Conservation (phyloP, 805 yeast genomes). For the Cyberlindnera galapagoensis region DNA sequence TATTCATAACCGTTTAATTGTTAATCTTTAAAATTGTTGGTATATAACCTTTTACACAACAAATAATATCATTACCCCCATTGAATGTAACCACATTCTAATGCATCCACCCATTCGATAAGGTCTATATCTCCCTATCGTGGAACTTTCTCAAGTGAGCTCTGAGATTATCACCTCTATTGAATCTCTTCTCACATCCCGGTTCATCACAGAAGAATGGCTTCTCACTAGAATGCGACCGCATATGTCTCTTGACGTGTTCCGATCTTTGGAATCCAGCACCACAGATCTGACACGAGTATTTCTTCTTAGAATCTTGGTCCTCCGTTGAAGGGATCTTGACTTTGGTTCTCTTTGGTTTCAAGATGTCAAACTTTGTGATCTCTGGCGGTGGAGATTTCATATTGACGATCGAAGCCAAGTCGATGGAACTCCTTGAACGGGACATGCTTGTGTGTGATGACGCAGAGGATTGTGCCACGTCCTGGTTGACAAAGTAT, state of each 20-base stretch:
- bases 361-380: slow-evolving; percentile 10
- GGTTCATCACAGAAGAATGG: slow-evolving; percentile 60
- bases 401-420: slow-evolving; percentile 8
- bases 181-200: slow-evolving; percentile 63
- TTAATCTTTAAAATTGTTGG: no score
- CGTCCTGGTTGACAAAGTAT: no score
- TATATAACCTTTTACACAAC: no score
- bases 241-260: slow-evolving; percentile 67
- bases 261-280: slow-evolving; percentile 62
- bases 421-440: slow-evolving; percentile 11
- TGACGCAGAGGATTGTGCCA: no score
- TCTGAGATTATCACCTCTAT: slow-evolving; percentile 71
- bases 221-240: slow-evolving; percentile 74
- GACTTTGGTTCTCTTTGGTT: slow-evolving; percentile 34
- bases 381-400: slow-evolving; percentile 10
- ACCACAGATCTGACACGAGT: slow-evolving; percentile 59
- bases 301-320: slow-evolving; percentile 39
- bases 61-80: no score
- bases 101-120: no score
- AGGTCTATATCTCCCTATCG: no score
- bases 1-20: no score
- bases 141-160: slow-evolving; percentile 72
- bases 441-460: no score
- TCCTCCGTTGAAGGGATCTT: slow-evolving; percentile 2
- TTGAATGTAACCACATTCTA: no score